Conservation (phyloP, 306 rosid species). For the Cucurbita pepo region DNA sequence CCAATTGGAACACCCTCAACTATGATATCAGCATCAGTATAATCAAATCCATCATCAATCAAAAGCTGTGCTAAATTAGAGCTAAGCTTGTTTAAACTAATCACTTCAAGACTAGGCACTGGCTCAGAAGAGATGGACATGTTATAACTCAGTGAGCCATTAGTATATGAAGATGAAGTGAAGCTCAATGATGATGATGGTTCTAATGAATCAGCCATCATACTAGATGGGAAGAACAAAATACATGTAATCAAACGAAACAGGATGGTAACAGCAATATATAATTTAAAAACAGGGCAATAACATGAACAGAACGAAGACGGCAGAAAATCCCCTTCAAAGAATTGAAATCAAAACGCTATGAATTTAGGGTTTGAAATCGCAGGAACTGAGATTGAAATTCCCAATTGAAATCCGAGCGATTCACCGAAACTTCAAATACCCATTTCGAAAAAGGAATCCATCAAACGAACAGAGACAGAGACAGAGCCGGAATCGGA, state of each 20-base stretch:
- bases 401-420: background rate
- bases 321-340: background rate
- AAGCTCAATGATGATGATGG: conserved; percentile 86
- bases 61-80: conserved; percentile 31
- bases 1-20: conserved; percentile 31
- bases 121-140: conserved; percentile 26
- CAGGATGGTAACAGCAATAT: background rate
- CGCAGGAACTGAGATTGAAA: background rate
- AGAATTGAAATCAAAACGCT: background rate
- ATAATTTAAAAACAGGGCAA: background rate
- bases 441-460: background rate
- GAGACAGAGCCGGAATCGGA: background rate
- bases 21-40: conserved; percentile 30
- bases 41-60: conserved; percentile 24
- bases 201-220: conserved; percentile 60
- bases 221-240: background rate
- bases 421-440: background rate
- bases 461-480: background rate
- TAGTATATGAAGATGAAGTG: conserved; percentile 60
- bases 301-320: background rate
- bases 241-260: background rate
- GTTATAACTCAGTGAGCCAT: conserved; percentile 51
- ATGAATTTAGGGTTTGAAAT: background rate
- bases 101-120: conserved; percentile 50
- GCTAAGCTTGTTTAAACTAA: conserved; percentile 37